phyloP scores from a whole-genome alignment of 495 filamentous ascomycete species.

The Trichocladium antarcticum region DNA sequence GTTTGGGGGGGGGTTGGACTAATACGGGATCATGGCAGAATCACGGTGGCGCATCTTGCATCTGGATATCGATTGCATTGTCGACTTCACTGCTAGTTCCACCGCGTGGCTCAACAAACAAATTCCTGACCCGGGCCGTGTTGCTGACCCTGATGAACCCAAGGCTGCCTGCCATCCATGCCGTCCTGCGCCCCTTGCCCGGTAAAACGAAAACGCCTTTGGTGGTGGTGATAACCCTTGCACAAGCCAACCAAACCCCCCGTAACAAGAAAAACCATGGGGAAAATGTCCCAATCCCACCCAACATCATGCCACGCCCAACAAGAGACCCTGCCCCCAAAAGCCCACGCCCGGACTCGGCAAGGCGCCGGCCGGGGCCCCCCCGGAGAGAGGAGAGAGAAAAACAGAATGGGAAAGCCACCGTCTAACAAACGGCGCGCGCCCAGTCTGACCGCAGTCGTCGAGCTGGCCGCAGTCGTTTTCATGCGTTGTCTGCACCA shows the following conservation, averaged over 20 bases:
- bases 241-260: neutral
- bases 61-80: constrained; percentile 1
- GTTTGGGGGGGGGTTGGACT: neutral
- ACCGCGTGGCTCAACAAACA: too few species aligned
- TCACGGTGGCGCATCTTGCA: constrained; percentile 7
- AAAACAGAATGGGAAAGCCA: neutral
- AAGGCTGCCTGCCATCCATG: neutral
- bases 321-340: neutral
- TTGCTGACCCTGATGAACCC: too few species aligned
- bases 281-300: neutral
- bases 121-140: too few species aligned
- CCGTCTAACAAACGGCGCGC: neutral
- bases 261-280: neutral
- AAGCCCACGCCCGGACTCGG: too few species aligned
- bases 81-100: neutral
- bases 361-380: too few species aligned
- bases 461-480: neutral
- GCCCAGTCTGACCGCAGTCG: too few species aligned
- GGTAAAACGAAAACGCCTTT: neutral
- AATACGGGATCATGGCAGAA: neutral
- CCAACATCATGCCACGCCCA: neutral
- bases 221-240: neutral
- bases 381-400: neutral
- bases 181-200: constrained; percentile 1
- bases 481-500: neutral